Evolutionary conservation across 106 monocot genomes (phyloP).

Genomic region (Dendrobium officinale): DNA sequence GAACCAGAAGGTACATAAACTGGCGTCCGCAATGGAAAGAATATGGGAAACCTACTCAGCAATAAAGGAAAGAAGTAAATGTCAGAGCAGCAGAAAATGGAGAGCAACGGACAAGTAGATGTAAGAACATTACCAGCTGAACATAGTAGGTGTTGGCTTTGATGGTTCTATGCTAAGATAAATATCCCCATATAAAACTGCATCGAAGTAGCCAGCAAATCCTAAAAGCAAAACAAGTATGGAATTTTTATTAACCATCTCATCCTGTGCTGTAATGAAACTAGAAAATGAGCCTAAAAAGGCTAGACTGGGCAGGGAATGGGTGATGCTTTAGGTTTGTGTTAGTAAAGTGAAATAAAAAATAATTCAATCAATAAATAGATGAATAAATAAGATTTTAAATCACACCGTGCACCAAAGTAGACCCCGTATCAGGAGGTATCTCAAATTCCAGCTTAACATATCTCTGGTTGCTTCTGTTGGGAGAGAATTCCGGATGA

Average conservation of each 20-base stretch:
- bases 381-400: neutral
- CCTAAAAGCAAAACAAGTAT: slow-evolving; percentile 27
- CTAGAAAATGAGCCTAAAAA: too few species aligned
- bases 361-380: neutral
- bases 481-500: slow-evolving; percentile 54
- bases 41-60: slow-evolving; percentile 75
- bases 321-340: too few species aligned
- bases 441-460: slow-evolving; percentile 69
- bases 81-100: too few species aligned
- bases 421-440: slow-evolving; percentile 69
- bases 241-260: neutral
- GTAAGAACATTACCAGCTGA: slow-evolving; percentile 64
- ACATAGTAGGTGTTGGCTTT: slow-evolving; percentile 85
- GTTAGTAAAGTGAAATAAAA: neutral
- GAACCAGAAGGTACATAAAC: slow-evolving; percentile 39
- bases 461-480: slow-evolving; percentile 56
- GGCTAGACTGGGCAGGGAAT: too few species aligned
- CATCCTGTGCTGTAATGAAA: too few species aligned
- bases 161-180: slow-evolving; percentile 92
- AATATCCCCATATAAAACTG: slow-evolving; percentile 71
- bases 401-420: slow-evolving; percentile 68
- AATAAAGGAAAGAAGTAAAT: neutral
- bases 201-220: slow-evolving; percentile 94
- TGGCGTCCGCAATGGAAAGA: slow-evolving; percentile 76
- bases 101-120: neutral